A percentile compares a stretch with the other conserved stretches of the same genome.
These are phyloP conservation scores for Cryptosporidium xiaoi DNA, from an alignment of 169 alveolate genomes.

Conservation along the genomic window DNA sequence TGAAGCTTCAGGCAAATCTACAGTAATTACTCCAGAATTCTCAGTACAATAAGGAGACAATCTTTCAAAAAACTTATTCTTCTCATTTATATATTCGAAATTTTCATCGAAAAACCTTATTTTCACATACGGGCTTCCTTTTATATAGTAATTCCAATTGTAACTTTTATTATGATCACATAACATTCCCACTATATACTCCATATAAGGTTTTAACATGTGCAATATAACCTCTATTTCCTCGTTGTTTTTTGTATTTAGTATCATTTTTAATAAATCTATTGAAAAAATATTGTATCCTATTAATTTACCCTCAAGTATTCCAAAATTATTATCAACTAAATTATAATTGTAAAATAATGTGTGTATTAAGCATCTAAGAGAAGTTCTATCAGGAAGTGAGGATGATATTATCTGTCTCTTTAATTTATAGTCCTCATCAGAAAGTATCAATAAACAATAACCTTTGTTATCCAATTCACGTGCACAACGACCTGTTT, in stretches of 20 bases:
- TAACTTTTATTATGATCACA: neutral
- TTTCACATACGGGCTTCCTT: conserved; percentile 51
- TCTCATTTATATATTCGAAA: conserved; percentile 11
- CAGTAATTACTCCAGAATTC: conserved; percentile 48
- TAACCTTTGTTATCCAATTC: conserved; percentile 38
- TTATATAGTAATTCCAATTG: conserved; percentile 33
- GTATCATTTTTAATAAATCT: conserved; percentile 19
- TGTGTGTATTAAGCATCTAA: conserved; percentile 49
- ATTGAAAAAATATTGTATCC: conserved; percentile 33
- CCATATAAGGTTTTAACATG: conserved; percentile 30
- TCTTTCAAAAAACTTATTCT: conserved; percentile 8
- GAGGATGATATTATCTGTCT: conserved; percentile 43
- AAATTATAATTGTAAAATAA: neutral
- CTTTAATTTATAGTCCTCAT: conserved; percentile 52
- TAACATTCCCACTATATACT: neutral
- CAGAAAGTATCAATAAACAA: conserved; percentile 33
- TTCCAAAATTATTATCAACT: neutral
- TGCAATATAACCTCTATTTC: conserved; percentile 48
- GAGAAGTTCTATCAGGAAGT: conserved; percentile 29
- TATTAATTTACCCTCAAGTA: neutral
- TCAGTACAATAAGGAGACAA: conserved; percentile 21
- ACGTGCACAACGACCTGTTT: conserved; percentile 87
- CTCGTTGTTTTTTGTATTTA: conserved; percentile 19
- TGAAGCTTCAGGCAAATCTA: conserved; percentile 46
- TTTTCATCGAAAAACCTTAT: conserved; percentile 42